phyloP scores from a whole-genome alignment of 2,329 filamentous ascomycete genomes.

The Alternaria metachromatica region DNA sequence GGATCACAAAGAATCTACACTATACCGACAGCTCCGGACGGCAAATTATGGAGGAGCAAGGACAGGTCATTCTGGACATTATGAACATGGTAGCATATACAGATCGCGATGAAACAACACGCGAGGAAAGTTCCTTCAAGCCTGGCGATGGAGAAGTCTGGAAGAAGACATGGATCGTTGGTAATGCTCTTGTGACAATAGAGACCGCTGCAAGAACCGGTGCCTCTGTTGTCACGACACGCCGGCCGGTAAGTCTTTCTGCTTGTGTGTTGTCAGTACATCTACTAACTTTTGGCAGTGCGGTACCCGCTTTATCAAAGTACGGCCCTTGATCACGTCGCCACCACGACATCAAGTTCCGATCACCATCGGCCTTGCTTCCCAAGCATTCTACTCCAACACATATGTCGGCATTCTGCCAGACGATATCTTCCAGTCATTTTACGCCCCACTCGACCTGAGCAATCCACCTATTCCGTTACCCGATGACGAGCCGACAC shows the following conservation, averaged over 20 bases:
- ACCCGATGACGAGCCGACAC: constrained; percentile 72
- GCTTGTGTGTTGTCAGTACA: constrained; percentile 26
- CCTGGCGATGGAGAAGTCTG: constrained; percentile 70
- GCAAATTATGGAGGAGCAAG: constrained; percentile 86
- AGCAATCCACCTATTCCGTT: constrained; percentile 73
- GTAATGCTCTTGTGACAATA: constrained; percentile 75
- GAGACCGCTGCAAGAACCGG: constrained; percentile 72
- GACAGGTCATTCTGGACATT: constrained; percentile 90
- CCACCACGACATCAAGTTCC: constrained; percentile 52
- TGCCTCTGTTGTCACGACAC: constrained; percentile 73
- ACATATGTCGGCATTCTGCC: constrained; percentile 70
- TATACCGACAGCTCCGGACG: constrained; percentile 78
- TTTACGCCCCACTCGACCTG: constrained; percentile 62
- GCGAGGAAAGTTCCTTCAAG: constrained; percentile 69
- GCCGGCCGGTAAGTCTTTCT: constrained; percentile 73
- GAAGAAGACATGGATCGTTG: constrained; percentile 74
- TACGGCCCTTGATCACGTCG: constrained; percentile 45
- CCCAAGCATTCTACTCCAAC: constrained; percentile 53
- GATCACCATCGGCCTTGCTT: constrained; percentile 47
- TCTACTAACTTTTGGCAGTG: constrained; percentile 35
- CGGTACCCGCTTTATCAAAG: constrained; percentile 51
- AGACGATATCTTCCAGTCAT: constrained; percentile 74
- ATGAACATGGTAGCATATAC: constrained; percentile 89
- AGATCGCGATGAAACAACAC: constrained; percentile 78
- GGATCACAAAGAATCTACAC: constrained; percentile 84